Percentiles rank a stretch among this genome's conserved stretches.
Conservation (phyloP, 176 grass and related monocot genomes). For the Bothriochloa decipiens region DNA sequence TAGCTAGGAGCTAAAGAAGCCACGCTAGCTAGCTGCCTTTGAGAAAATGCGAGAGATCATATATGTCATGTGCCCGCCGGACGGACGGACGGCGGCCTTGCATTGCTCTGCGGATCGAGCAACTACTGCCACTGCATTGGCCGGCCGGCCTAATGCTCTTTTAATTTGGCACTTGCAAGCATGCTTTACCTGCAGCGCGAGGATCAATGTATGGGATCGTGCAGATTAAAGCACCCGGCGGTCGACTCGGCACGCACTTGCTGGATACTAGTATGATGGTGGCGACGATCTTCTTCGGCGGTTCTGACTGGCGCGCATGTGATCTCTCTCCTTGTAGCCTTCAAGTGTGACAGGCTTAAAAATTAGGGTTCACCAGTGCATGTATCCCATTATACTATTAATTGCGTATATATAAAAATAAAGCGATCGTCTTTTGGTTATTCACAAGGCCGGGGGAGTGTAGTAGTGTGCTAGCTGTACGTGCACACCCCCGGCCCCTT, state of each 20-base stretch:
- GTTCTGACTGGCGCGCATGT: conserved; percentile 15
- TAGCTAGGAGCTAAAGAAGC: background rate
- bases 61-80: conserved; percentile 14
- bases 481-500: too few species aligned
- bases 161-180: background rate
- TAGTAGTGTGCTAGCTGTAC: too few species aligned
- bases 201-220: background rate
- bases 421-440: too few species aligned
- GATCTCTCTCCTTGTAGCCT: conserved; percentile 45
- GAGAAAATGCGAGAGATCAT: background rate
- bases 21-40: background rate
- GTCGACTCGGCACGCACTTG: background rate
- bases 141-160: conserved; percentile 8
- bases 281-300: background rate
- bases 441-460: too few species aligned
- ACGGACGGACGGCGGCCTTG: background rate
- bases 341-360: conserved; percentile 27
- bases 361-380: conserved; percentile 11
- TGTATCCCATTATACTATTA: too few species aligned
- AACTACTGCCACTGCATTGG: background rate
- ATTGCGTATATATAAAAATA: too few species aligned
- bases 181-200: background rate
- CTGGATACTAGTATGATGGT: background rate
- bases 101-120: background rate
- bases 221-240: too few species aligned